Evolutionary conservation across 1,284 basidiomycete species (phyloP).

Genomic region (Sutorius eximius): DNA sequence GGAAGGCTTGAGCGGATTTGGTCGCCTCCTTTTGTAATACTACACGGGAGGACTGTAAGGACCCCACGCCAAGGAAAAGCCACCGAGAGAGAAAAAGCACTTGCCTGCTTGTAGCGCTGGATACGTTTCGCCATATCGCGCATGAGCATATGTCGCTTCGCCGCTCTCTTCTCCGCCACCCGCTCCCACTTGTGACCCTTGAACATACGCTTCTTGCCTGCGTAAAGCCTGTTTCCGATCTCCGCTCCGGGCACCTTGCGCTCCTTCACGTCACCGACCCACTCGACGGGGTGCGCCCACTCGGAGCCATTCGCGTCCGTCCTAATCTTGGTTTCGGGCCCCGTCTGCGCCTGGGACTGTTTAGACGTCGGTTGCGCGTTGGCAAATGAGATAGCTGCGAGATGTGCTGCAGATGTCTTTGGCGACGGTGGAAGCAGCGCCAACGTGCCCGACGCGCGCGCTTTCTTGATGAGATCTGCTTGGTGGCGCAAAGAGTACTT

Average conservation of each 20-base stretch:
- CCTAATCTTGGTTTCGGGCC: background rate
- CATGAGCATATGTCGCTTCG: slow-evolving; percentile 54
- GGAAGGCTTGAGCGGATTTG: slow-evolving; percentile 53
- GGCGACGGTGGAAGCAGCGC: slow-evolving; percentile 65
- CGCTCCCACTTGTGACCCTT: slow-evolving; percentile 85
- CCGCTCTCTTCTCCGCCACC: slow-evolving; percentile 42
- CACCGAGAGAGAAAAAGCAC: slow-evolving; percentile 23
- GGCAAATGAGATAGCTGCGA: slow-evolving; percentile 19
- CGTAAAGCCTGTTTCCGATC: slow-evolving; percentile 63
- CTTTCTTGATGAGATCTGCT: slow-evolving; percentile 73
- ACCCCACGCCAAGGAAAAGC: background rate
- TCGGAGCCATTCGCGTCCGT: slow-evolving; percentile 10
- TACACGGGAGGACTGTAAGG: slow-evolving; percentile 24
- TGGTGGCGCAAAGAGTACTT: slow-evolving; percentile 72
- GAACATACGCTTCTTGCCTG: slow-evolving; percentile 77
- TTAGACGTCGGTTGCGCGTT: slow-evolving; percentile 19
- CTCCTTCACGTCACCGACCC: slow-evolving; percentile 56
- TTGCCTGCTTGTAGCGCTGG: slow-evolving; percentile 60
- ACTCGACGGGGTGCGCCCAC: slow-evolving; percentile 48
- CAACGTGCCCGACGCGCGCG: slow-evolving; percentile 51
- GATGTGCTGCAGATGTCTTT: slow-evolving; percentile 40
- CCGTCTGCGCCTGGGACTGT: background rate
- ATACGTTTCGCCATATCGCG: slow-evolving; percentile 67
- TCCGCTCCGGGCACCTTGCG: slow-evolving; percentile 52
- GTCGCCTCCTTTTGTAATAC: slow-evolving; percentile 53